These are phyloP conservation scores for Leishmania turanica DNA, from an alignment of 208 protist genomes.

Conservation along the genomic window DNA sequence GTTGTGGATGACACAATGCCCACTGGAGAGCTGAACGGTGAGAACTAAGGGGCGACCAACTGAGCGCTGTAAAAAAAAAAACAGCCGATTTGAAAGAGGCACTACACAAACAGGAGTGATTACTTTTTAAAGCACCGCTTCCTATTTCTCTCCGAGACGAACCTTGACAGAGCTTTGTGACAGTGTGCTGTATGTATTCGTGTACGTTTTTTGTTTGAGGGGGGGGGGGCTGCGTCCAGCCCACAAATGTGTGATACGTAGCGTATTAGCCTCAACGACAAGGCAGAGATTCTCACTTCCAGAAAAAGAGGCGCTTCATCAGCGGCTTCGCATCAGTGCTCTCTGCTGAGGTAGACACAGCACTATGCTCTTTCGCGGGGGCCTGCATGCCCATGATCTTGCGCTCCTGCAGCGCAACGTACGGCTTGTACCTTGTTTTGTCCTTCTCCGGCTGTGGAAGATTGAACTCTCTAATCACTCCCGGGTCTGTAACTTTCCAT, in stretches of 20 bases:
- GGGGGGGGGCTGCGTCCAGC: background rate
- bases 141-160: background rate
- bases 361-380: conserved; percentile 20
- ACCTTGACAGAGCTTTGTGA: background rate
- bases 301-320: conserved; percentile 90
- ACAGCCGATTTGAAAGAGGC: background rate
- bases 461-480: conserved; percentile 84
- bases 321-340: conserved; percentile 63
- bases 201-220: background rate
- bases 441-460: conserved; percentile 71
- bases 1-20: background rate
- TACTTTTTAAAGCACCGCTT: background rate
- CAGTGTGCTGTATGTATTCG: background rate
- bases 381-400: conserved; percentile 65
- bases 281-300: conserved; percentile 53
- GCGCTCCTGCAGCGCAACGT: conserved; percentile 87
- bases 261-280: background rate
- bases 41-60: background rate
- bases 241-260: background rate
- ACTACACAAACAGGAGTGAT: background rate
- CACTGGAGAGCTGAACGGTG: background rate
- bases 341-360: conserved; percentile 2
- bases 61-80: background rate
- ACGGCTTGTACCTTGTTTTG: conserved; percentile 84
- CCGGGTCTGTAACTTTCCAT: conserved; percentile 84